Evolutionary conservation across 371 early-diverging fungal species (phyloP), one percentile per base, ranked within the genome.

Genomic region (Furculomyces boomerangus): DNA sequence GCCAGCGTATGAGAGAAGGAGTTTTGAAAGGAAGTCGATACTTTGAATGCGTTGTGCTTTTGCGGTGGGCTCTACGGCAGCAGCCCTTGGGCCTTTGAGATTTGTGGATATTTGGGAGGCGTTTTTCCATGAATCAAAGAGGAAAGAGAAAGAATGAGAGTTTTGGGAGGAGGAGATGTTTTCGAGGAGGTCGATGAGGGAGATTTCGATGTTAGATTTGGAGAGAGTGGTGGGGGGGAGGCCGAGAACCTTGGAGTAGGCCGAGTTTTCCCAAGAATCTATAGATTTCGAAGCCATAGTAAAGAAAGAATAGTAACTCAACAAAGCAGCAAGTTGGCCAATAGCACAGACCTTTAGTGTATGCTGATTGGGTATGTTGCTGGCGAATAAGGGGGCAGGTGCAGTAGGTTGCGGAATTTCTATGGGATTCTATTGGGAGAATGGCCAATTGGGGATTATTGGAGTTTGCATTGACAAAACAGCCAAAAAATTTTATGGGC

Each of bases 241-340:
- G 35, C 76, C 72, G 35, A 93, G 73, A n/a, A 93, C 74, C 53
- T 75, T 79, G 18, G 84, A 80, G 18, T 87, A 63, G 0, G 84
- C 85, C 43, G 81, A 80, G 58, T 86, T 81, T 60, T 86, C 85
- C 93, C 93, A 90, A 32, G 85, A 81, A 22, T 81, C 84, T 58
- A 85, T 77, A n/a, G 77, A 67, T 59, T 78, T 74, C 25, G 69
- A 69, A 24, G 35, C n/a, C 52, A 51, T 51, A 31, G 5, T 43
- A 22, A 43, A 43, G 16, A 35, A 16, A 35, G 35, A n/a, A n/a
- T n/a, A n/a, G n/a, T n/a, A n/a, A n/a, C n/a, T n/a, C n/a, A n/a
- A n/a, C n/a, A n/a, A n/a, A n/a, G n/a, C n/a, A n/a, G n/a, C n/a
- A n/a, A n/a, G n/a, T n/a, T n/a, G n/a, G n/a, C n/a, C n/a, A n/a